Conservation (phyloP, 257 asterid genomes). For the Scutellaria barbata region DNA sequence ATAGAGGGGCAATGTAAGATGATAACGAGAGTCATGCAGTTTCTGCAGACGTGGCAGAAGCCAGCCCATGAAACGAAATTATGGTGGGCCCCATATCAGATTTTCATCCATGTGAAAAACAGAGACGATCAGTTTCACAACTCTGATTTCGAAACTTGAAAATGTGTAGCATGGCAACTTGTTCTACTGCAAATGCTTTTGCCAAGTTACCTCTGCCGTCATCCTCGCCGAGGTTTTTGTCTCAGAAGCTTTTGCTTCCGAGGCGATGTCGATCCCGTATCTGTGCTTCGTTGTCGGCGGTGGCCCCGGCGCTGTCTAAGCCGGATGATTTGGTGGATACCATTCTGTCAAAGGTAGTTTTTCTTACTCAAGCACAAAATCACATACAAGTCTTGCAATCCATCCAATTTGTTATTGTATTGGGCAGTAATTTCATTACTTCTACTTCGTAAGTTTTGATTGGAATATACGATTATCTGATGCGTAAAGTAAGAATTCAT, state of each 20-base stretch:
- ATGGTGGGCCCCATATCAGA: conserved; percentile 7
- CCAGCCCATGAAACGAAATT: conserved; percentile 24
- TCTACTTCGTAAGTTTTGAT: too few relatives aligned
- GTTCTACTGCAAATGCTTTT: conserved; percentile 45
- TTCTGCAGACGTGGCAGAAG: conserved; percentile 40
- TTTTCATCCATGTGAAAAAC: not conserved
- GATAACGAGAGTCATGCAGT: not conserved
- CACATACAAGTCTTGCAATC: too few relatives aligned
- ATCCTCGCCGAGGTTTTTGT: conserved; percentile 26
- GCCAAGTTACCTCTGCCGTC: conserved; percentile 38
- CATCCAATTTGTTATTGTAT: too few relatives aligned
- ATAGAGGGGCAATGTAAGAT: not conserved
- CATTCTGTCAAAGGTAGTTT: conserved; percentile 70
- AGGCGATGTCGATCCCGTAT: conserved; percentile 35
- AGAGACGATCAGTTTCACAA: not conserved
- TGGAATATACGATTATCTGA: too few relatives aligned
- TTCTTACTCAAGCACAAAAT: not conserved
- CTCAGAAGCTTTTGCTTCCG: conserved; percentile 27
- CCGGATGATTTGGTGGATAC: conserved; percentile 60
- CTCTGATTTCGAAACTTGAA: not conserved
- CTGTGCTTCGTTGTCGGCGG: conserved; percentile 56
- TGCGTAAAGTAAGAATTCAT: too few relatives aligned
- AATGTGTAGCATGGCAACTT: conserved; percentile 36
- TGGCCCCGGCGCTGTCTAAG: conserved; percentile 44
- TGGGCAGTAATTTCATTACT: too few relatives aligned